These are phyloP conservation scores for Actinomortierella wolfii DNA, from an alignment of 371 early-diverging fungal genomes.

Conservation along the genomic window DNA sequence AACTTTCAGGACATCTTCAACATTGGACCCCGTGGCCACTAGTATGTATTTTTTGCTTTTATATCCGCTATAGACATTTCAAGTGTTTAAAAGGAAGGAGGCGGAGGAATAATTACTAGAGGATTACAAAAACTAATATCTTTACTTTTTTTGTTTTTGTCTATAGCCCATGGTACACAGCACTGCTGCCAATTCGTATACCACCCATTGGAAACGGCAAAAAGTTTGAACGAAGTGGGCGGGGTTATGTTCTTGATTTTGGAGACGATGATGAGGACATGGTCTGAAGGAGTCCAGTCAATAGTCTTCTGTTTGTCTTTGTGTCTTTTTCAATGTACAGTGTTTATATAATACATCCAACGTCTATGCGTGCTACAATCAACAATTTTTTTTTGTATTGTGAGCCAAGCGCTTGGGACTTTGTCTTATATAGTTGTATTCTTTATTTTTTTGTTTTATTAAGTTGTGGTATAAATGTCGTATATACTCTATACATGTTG, in stretches of 20 bases:
- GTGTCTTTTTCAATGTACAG: too few species aligned
- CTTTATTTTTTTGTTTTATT: too few species aligned
- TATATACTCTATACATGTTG: too few species aligned
- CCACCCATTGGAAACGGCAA: constrained; percentile 54
- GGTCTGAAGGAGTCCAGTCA: too few species aligned
- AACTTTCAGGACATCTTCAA: constrained; percentile 60
- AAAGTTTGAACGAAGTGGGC: constrained; percentile 37
- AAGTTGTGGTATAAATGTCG: too few species aligned
- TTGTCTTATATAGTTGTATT: too few species aligned
- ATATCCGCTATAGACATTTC: neutral
- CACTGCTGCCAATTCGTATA: constrained; percentile 57
- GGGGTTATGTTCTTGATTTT: constrained; percentile 37
- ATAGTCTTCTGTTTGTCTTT: neutral
- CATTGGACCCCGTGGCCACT: constrained; percentile 51
- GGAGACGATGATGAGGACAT: constrained; percentile 44
- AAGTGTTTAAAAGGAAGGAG: too few species aligned
- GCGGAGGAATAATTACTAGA: too few species aligned
- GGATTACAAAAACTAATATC: neutral
- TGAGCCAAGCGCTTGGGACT: too few species aligned
- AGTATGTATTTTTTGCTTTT: constrained; percentile 37
- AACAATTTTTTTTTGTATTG: too few species aligned
- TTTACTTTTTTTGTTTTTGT: neutral
- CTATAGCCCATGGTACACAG: constrained; percentile 59
- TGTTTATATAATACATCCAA: too few species aligned
- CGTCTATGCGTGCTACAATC: too few species aligned